Conservation (phyloP, 345 rosid genomes). For the Salix arbutifolia region DNA sequence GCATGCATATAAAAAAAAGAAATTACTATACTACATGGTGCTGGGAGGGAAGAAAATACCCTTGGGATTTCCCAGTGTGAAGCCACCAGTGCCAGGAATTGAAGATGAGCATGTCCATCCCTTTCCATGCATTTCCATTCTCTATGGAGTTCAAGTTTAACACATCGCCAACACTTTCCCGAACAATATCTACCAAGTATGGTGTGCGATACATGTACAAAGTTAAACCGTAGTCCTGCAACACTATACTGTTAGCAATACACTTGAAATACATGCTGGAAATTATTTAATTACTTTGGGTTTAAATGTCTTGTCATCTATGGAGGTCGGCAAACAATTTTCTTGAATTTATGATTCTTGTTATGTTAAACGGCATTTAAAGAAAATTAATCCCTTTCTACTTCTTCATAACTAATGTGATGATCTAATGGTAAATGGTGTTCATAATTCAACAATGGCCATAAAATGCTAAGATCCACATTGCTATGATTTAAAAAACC, state of each 20-base stretch:
- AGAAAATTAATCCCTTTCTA: too few species aligned
- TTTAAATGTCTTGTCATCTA: neutral
- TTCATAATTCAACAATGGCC: neutral
- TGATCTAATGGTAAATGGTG: neutral
- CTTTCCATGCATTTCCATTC: constrained; percentile 66
- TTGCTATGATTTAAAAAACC: too few species aligned
- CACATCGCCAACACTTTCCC: constrained; percentile 56
- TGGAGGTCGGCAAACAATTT: too few species aligned
- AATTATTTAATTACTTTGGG: neutral
- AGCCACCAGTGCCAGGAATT: constrained; percentile 99
- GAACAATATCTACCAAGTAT: constrained; percentile 68
- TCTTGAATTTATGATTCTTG: too few species aligned
- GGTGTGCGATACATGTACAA: constrained; percentile 71
- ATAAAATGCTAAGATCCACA: neutral
- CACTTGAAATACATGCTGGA: neutral
- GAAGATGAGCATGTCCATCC: constrained; percentile 79
- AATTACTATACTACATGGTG: neutral
- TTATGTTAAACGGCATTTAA: too few species aligned
- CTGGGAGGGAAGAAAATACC: constrained; percentile 27
- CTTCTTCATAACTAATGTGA: neutral
- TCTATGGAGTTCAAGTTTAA: constrained; percentile 57
- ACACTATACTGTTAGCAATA: neutral
- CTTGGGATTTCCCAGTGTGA: constrained; percentile 64
- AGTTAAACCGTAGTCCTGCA: constrained; percentile 69
- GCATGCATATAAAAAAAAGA: neutral